Percentiles rank a stretch among this genome's conserved stretches.
These are phyloP conservation scores for Ajuga reptans DNA, from an alignment of 305 asterid genomes.

Conservation along the genomic window DNA sequence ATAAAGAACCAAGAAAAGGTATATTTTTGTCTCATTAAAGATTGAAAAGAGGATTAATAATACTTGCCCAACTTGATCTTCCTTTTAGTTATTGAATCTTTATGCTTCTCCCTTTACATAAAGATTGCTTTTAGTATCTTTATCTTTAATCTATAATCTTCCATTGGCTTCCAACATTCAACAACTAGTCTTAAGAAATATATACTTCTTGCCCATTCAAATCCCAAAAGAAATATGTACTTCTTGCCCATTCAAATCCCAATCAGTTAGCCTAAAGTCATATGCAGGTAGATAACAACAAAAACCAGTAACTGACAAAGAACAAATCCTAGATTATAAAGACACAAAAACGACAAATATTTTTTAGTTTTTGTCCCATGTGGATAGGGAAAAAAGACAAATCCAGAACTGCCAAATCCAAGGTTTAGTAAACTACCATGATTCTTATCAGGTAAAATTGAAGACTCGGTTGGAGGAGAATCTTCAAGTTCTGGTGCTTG, in stretches of 20 bases:
- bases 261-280: conserved; percentile 23
- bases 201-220: not conserved
- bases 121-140: conserved; percentile 30
- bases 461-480: conserved; percentile 28
- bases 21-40: conserved; percentile 17
- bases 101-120: conserved; percentile 38
- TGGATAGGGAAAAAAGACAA: conserved; percentile 29
- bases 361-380: conserved; percentile 18
- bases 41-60: conserved; percentile 27
- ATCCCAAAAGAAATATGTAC: too few species aligned
- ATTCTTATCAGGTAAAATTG: conserved; percentile 36
- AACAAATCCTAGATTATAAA: conserved; percentile 28
- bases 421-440: conserved; percentile 43
- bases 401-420: conserved; percentile 23
- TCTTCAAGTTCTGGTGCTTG: conserved; percentile 21
- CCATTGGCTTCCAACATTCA: conserved; percentile 22
- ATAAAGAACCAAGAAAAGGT: conserved; percentile 23
- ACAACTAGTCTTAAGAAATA: conserved; percentile 16
- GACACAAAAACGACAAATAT: conserved; percentile 31
- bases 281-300: conserved; percentile 42
- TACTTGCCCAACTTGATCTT: conserved; percentile 30
- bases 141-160: conserved; percentile 19
- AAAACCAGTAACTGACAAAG: conserved; percentile 48
- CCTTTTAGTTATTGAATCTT: conserved; percentile 33
- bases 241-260: conserved; percentile 25